Conservation (phyloP, 257 asterid genomes). For the Coffea canephora region DNA sequence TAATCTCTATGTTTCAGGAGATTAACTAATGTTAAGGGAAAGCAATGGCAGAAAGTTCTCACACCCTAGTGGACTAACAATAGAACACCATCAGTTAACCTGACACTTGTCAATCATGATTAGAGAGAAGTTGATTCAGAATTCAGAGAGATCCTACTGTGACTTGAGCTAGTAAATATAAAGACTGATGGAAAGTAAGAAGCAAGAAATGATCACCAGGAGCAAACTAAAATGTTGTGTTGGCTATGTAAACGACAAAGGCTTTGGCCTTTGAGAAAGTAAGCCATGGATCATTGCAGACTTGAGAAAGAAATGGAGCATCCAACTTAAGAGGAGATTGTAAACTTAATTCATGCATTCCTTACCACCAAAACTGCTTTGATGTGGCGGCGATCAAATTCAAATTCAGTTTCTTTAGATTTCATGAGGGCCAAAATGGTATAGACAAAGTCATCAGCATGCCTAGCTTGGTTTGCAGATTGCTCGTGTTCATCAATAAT, state of each 20-base stretch:
- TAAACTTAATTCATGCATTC: neutral
- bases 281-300: too few species aligned
- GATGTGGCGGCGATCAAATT: constrained; percentile 47
- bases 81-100: neutral
- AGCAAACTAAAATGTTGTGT: too few species aligned
- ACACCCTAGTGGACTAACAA: neutral
- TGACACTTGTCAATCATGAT: neutral
- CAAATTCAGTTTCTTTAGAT: constrained; percentile 30
- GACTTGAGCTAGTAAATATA: too few species aligned
- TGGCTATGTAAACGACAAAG: too few species aligned
- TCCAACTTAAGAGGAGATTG: too few species aligned
- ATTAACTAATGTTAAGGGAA: neutral
- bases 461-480: constrained; percentile 3
- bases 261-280: too few species aligned
- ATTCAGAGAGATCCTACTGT: too few species aligned
- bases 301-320: too few species aligned
- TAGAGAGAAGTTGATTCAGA: neutral
- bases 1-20: neutral
- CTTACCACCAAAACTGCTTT: constrained; percentile 53
- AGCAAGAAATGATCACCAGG: too few species aligned
- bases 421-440: constrained; percentile 43
- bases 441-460: constrained; percentile 40
- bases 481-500: constrained; percentile 44
- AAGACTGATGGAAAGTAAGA: too few species aligned
- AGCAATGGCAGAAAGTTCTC: neutral